A percentile compares a stretch with the other conserved stretches of the same genome.
Conservation (phyloP, 2,329 filamentous ascomycete genomes). For the Calonectria honghensis region DNA sequence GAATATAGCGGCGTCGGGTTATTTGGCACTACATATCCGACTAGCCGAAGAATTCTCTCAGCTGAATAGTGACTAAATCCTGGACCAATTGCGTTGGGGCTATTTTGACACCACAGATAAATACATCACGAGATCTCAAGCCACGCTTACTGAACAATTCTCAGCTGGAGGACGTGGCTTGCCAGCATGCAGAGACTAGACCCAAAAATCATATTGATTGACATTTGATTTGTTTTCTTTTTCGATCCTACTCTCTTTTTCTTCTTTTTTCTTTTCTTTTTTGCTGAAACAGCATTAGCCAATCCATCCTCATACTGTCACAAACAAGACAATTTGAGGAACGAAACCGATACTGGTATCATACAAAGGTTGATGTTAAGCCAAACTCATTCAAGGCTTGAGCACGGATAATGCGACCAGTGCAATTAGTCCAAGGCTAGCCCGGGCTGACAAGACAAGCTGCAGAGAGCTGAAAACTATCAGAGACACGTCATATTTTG, state of each 20-base stretch:
- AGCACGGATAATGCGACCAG: background rate
- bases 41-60: constrained; percentile 11
- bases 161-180: constrained; percentile 1
- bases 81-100: background rate
- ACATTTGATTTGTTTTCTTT: too few species aligned
- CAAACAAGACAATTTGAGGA: too few species aligned
- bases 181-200: background rate
- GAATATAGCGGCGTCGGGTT: background rate
- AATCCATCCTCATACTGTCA: too few species aligned
- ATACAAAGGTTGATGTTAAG: background rate
- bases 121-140: constrained; percentile 11
- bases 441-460: background rate
- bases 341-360: too few species aligned
- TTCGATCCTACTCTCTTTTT: too few species aligned
- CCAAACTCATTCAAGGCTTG: background rate
- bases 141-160: constrained; percentile 17
- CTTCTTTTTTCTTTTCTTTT: too few species aligned
- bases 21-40: background rate
- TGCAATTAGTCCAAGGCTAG: background rate
- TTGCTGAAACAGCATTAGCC: too few species aligned
- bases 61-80: background rate
- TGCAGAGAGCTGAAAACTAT: constrained; percentile 5
- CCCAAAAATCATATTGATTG: background rate
- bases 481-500: background rate
- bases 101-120: constrained; percentile 8